Conservation (phyloP, 768 basidiomycete species). For the Russula lepida region DNA sequence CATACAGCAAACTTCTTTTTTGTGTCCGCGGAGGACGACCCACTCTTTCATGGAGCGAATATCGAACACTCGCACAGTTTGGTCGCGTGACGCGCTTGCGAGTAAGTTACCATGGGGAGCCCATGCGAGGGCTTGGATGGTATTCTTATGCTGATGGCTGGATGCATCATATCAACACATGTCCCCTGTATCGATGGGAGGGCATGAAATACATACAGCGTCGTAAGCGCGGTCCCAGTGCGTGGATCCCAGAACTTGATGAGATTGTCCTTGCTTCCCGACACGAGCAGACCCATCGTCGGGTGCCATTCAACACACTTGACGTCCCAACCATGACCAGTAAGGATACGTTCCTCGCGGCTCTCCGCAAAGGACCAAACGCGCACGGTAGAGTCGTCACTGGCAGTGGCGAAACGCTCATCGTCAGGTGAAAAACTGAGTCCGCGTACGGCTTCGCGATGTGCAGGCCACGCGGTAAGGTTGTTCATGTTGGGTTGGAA, state of each 20-base stretch:
- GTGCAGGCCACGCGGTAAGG: slow-evolving; percentile 86
- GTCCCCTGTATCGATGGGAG: not conserved
- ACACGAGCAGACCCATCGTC: slow-evolving; percentile 88
- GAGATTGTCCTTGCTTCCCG: slow-evolving; percentile 94
- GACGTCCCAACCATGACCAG: slow-evolving; percentile 98
- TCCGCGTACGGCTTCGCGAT: slow-evolving; percentile 92
- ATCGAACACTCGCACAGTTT: slow-evolving; percentile 92
- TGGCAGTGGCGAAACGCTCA: slow-evolving; percentile 84
- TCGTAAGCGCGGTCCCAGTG: slow-evolving; percentile 82
- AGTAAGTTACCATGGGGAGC: slow-evolving; percentile 90
- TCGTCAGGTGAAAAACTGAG: slow-evolving; percentile 91
- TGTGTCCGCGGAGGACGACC: slow-evolving; percentile 87
- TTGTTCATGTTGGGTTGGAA: slow-evolving; percentile 99
- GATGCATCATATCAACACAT: not conserved
- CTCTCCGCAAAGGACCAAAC: slow-evolving; percentile 95
- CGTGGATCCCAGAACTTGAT: slow-evolving; percentile 99
- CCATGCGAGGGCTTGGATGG: slow-evolving; percentile 89
- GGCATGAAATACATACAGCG: slow-evolving; percentile 49
- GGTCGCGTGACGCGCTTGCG: slow-evolving; percentile 92
- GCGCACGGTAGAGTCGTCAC: slow-evolving; percentile 90
- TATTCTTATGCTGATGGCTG: slow-evolving; percentile 96
- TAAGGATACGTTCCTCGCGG: slow-evolving; percentile 78
- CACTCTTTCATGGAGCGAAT: slow-evolving; percentile 98
- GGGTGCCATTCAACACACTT: slow-evolving; percentile 99
- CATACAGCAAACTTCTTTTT: slow-evolving; percentile 67